Conservation (phyloP, 2,329 filamentous ascomycete species). For the Aspergillus novofumigatus region DNA sequence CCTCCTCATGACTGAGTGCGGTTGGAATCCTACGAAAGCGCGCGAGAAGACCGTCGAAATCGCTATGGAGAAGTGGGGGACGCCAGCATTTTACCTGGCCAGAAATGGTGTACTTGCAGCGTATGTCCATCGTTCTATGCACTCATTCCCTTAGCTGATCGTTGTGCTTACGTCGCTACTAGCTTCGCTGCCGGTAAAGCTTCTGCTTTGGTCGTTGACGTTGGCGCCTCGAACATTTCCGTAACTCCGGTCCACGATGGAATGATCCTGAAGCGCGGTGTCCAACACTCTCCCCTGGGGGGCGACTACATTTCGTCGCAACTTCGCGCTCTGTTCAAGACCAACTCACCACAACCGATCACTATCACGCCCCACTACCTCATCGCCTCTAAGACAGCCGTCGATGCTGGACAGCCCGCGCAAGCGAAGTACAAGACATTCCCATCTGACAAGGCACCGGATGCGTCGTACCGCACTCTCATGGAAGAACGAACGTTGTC, state of each 20-base stretch:
- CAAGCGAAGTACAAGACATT: conserved; percentile 73
- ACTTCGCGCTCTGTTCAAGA: conserved; percentile 73
- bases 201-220: conserved; percentile 85
- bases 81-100: conserved; percentile 89
- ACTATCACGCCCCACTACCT: conserved; percentile 80
- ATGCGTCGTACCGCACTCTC: conserved; percentile 70
- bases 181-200: conserved; percentile 88
- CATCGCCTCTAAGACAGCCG: conserved; percentile 79
- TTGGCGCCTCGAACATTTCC: conserved; percentile 82
- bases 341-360: conserved; percentile 62
- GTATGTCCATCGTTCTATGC: conserved; percentile 35
- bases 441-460: conserved; percentile 52
- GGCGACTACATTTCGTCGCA: conserved; percentile 89
- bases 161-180: conserved; percentile 5
- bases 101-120: conserved; percentile 84
- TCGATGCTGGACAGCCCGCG: conserved; percentile 77
- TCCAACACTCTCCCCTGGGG: conserved; percentile 78
- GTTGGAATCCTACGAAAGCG: conserved; percentile 84
- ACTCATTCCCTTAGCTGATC: neutral
- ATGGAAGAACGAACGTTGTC: conserved; percentile 91
- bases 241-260: conserved; percentile 92
- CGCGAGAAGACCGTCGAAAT: conserved; percentile 94
- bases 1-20: conserved; percentile 86
- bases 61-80: conserved; percentile 95
- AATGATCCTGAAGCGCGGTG: conserved; percentile 84